Evolutionary conservation across 768 basidiomycete genomes (phyloP), one percentile per base, ranked within the genome.

Genomic region (Calvatia gigantea): DNA sequence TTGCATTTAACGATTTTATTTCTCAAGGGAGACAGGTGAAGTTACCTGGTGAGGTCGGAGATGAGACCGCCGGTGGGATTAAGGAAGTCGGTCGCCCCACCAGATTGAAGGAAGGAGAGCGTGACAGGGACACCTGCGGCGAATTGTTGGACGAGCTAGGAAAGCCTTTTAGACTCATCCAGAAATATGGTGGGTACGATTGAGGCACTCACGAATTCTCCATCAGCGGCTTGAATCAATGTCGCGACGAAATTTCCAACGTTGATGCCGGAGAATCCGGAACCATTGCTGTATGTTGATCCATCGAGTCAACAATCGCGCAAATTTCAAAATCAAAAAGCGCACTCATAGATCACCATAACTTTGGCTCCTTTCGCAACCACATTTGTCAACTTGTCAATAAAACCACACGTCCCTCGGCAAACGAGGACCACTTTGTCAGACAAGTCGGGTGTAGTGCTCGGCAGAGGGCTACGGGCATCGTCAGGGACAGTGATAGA

Each of bases 331-430:
- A 37, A 19, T 27, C n/a, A 19, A 19, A 61, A 7, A 19, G 68
- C 78, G 46, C 58, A 84, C 82, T 83, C 77, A 61, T 85, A 85
- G 56, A 85, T 79, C 25, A 84, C 61, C 0, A 72, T 65, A 19
- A 70, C 65, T 37, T 73, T 73, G 0, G 72, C 83, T 3, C 82
- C 82, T 58, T 82, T 82, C 0, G 78, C 81, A 17, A 74, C 76
- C 19, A 76, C 69, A 63, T 85, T 84, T 2, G 67, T 66, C 14
- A 83, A 64, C 62, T 87, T 88, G 28, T 74, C 65, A 45, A 82
- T 78, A 48, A 84, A 80, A 1, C 78, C 67, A 64, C 87, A 87
- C 3, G 72, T 76, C 1, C 86, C 87, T 28, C 83, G 73, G 21
- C 81, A 77, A 38, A 87, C 73, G 25, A 90, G 64, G 9, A 82